Evolutionary conservation across 768 basidiomycete species (phyloP), one percentile per base, ranked within the genome.

Genomic region (Amanita pseudoporphyria): DNA sequence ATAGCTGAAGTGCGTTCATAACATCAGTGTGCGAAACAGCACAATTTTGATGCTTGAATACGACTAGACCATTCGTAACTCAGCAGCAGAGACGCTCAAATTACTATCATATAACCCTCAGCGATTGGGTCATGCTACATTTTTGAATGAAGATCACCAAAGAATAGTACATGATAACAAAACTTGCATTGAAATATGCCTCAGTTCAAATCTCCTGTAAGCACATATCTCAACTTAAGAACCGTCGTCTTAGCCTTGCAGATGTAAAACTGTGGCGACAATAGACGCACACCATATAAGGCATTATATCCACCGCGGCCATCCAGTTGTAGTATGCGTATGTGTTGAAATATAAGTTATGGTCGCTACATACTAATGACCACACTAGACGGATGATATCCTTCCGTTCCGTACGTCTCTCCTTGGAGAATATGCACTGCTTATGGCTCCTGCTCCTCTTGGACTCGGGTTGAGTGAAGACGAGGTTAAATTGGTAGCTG

Each of bases 41-140:
- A 10, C 43, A n/a, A 1, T 21, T 19, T 7, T 42, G 33, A 32
- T 35, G 12, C 38, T n/a, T 50, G 13, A 39, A 22, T 19, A 45
- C 19, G 10, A 45, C 1, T 53, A 81, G 81, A 79, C 74, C 0
- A 49, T 51, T 6, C 57, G 64, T 22, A 79, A 78, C 58, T 64
- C 78, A 6, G 49, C 70, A 3, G 66, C 70, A 45, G 89, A 92
- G 52, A 83, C 82, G 1, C 62, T 75, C 7, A 60, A 66, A 32
- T 66, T 91, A 10, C 72, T 91, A 0, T 76, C 77, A 1, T 81
- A 73, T 62, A 62, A 64, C 18, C 88, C 88, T 0, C 71, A 82
- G 45, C 70, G 89, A 37, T 67, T 92, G 0, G 85, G 89, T 0
- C 89, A 92, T 53, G 89, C 86, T 2, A 91, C 89, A 0, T 90